Evolutionary conservation across 768 basidiomycete genomes (phyloP), one percentile per base, ranked within the genome.

Genomic region (Lentinula boryana): DNA sequence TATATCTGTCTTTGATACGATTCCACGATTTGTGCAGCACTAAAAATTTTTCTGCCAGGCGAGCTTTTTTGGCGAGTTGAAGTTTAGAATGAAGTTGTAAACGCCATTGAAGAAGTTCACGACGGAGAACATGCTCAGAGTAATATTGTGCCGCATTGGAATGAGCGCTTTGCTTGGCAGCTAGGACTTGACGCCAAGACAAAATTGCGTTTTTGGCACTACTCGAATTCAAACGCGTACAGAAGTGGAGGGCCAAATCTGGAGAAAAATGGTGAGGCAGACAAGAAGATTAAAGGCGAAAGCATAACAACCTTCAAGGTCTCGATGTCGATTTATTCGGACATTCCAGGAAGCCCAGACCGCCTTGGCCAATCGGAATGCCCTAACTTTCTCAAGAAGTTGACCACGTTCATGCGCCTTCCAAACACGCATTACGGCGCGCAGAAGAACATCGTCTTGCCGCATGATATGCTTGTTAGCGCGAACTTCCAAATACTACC

Each of bases 371-470:
- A 85, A 64, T 36, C 83, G 77, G 18, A 75, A 63, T 4, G 73
- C 69, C 56, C 75, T 79, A 38, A 85, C 81, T 50, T 80, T 78
- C 60, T 82, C 82, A 10, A 90, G 75, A 32, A 85, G 75, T 54
- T 71, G 75, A 33, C 85, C 86, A 8, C 85, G 81, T 65, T 87
- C 87, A 41, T 80, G 81, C 21, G 88, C 85, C 65, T 81, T 86
- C 88, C 88, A 88, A 3, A 89, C 80, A 51, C 84, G 76, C 65
- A 78, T 71, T 50, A 87, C 74, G 32, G 84, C 87, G 49, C 80
- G 79, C 33, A 89, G 61, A 21, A 88, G 76, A 13, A 85, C 74
- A 57, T 75, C 76, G 59, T 89, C 83, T 66, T 84, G 85, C 48
- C 84, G 77, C 50, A 75, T 74, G 12, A 83, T 59, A 66, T 86